These are phyloP conservation scores for Sporothrix globosa DNA, from an alignment of 2,329 filamentous ascomycete genomes.

Conservation along the genomic window DNA sequence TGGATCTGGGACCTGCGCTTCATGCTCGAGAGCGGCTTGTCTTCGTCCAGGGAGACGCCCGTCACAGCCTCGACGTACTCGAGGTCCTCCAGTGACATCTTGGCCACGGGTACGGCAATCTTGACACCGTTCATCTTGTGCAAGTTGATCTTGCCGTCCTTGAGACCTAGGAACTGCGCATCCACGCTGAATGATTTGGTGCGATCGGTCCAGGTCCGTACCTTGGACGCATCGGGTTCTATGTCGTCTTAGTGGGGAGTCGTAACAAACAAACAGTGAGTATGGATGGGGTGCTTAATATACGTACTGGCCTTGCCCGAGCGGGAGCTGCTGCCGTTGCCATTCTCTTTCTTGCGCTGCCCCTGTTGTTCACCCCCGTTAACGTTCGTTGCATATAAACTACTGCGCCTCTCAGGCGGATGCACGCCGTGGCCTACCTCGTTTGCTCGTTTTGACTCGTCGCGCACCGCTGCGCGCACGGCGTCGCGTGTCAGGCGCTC, in stretches of 20 bases:
- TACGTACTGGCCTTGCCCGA: conserved; percentile 61
- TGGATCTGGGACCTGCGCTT: conserved; percentile 49
- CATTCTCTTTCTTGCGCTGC: conserved; percentile 62
- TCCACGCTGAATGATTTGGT: conserved; percentile 97
- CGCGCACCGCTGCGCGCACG: conserved; percentile 61
- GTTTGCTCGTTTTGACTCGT: conserved; percentile 62
- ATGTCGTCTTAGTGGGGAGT: background rate
- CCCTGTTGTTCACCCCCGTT: conserved; percentile 62
- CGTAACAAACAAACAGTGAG: background rate
- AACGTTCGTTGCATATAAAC: conserved; percentile 65
- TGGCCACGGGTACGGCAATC: conserved; percentile 90
- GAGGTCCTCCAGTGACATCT: conserved; percentile 94
- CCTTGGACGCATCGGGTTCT: conserved; percentile 83
- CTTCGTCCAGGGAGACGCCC: conserved; percentile 89
- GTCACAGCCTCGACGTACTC: conserved; percentile 90
- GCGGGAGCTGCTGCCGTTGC: conserved; percentile 55
- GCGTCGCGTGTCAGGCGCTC: conserved; percentile 81
- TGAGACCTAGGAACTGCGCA: conserved; percentile 90
- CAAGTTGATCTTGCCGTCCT: conserved; percentile 90
- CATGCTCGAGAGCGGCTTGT: conserved; percentile 88
- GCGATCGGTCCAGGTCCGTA: conserved; percentile 92
- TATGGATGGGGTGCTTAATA: background rate
- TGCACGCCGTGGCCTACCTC: conserved; percentile 78
- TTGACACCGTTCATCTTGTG: conserved; percentile 98
- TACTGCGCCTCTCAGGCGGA: conserved; percentile 77